phyloP scores from a whole-genome alignment of 2,329 filamentous ascomycete species.

The Balansia obtecta region DNA sequence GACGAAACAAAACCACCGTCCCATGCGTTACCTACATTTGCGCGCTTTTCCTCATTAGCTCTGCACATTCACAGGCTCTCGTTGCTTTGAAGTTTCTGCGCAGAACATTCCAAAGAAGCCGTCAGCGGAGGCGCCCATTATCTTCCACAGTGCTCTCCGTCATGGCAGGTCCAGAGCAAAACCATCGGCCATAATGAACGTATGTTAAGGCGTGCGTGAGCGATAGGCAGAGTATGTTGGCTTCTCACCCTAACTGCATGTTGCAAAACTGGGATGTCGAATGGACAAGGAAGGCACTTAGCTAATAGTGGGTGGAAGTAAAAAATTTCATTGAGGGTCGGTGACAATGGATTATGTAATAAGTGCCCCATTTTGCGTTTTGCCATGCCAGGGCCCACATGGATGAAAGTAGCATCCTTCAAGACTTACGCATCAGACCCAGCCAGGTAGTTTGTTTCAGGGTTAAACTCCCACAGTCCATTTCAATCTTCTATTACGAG shows the following conservation, averaged over 20 bases:
- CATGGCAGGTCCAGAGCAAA: not conserved
- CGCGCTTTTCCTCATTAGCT: not conserved
- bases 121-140: not conserved
- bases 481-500: too few species aligned
- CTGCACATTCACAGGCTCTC: not conserved
- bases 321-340: not conserved
- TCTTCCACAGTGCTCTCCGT: not conserved
- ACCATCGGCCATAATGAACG: too few species aligned
- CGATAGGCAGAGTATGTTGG: not conserved
- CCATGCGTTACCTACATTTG: not conserved
- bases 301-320: rapidly evolving
- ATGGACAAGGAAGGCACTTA: not conserved
- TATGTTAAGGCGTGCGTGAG: not conserved
- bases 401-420: too few species aligned
- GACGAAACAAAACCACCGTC: too few species aligned
- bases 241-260: not conserved
- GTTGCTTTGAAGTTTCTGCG: not conserved
- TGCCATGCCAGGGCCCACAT: not conserved
- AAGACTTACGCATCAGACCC: too few species aligned
- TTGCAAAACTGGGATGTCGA: not conserved
- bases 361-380: not conserved
- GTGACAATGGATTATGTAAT: slow-evolving; percentile 3
- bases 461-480: too few species aligned
- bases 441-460: too few species aligned
- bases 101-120: not conserved